These are phyloP conservation scores for Leccinum subtestaceum DNA, from an alignment of 768 basidiomycete species.

Conservation along the genomic window DNA sequence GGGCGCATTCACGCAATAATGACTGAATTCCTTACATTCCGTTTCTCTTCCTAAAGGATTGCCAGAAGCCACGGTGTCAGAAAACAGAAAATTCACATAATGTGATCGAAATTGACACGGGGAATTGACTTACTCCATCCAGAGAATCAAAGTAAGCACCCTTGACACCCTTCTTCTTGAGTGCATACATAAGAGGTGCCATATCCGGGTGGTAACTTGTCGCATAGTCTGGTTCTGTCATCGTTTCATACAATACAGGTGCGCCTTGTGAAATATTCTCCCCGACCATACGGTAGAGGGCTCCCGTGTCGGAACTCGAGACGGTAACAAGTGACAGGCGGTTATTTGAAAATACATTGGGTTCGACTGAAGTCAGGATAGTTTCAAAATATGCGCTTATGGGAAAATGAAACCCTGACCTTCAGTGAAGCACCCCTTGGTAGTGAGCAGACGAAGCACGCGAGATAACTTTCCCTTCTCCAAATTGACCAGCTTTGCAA, in stretches of 20 bases:
- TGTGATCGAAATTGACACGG: neutral
- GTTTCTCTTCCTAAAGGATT: constrained; percentile 11
- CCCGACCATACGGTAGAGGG: constrained; percentile 4
- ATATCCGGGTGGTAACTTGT: constrained; percentile 20
- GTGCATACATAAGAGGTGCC: constrained; percentile 23
- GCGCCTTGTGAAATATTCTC: constrained; percentile 15
- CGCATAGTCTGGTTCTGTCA: constrained; percentile 26
- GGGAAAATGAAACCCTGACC: neutral
- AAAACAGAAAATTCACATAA: neutral
- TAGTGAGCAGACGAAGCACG: constrained; percentile 30
- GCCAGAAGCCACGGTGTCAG: neutral
- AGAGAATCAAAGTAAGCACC: constrained; percentile 24
- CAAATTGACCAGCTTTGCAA: constrained; percentile 22
- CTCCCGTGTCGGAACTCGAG: constrained; percentile 11
- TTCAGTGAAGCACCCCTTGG: constrained; percentile 20
- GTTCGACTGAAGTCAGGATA: constrained; percentile 15
- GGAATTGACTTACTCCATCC: constrained; percentile 15
- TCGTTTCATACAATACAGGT: constrained; percentile 21
- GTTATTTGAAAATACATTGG: constrained; percentile 32
- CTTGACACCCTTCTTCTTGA: constrained; percentile 14
- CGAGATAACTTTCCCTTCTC: constrained; percentile 30
- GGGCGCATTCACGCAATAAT: neutral
- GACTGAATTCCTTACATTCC: constrained; percentile 6
- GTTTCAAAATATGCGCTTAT: neutral
- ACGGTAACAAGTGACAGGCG: constrained; percentile 30